Evolutionary conservation across 352 stramenopile genomes (phyloP).

Genomic region (Globisporangium irregulare): DNA sequence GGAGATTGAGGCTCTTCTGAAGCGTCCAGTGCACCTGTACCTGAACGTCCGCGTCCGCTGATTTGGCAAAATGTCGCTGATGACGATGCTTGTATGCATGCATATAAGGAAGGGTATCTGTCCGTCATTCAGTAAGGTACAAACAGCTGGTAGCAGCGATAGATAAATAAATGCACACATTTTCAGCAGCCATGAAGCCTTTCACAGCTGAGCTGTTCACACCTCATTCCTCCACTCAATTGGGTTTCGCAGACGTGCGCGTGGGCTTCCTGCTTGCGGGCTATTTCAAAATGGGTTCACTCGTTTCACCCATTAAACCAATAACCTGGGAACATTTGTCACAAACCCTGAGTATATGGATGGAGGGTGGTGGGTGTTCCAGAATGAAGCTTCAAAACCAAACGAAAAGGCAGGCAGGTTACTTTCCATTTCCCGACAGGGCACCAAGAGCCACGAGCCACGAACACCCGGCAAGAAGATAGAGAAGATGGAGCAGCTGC

Average conservation of each 20-base stretch:
- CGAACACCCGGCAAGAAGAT: no score
- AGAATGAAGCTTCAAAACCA: not conserved
- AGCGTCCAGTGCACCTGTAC: slow-evolving; percentile 76
- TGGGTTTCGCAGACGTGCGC: no score
- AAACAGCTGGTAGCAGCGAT: not conserved
- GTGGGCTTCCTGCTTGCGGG: no score
- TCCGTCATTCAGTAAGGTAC: not conserved
- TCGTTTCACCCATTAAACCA: no score
- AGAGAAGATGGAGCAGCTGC: slow-evolving; percentile 60
- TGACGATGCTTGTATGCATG: not conserved
- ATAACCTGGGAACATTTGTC: not conserved
- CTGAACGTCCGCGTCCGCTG: slow-evolving; percentile 79
- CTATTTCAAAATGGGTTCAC: no score
- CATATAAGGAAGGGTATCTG: not conserved
- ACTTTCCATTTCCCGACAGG: slow-evolving; percentile 4
- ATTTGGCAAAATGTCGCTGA: not conserved
- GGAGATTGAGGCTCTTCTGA: slow-evolving; percentile 75
- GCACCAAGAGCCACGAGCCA: not conserved
- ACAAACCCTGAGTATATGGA: not conserved
- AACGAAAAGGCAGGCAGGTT: not conserved
- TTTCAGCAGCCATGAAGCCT: no score
- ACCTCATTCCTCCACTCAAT: no score
- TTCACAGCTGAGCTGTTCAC: no score
- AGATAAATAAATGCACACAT: not conserved
- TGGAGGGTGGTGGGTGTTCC: not conserved